Conservation (phyloP, 768 basidiomycete species). For the Termitomyces bulborhizus region DNA sequence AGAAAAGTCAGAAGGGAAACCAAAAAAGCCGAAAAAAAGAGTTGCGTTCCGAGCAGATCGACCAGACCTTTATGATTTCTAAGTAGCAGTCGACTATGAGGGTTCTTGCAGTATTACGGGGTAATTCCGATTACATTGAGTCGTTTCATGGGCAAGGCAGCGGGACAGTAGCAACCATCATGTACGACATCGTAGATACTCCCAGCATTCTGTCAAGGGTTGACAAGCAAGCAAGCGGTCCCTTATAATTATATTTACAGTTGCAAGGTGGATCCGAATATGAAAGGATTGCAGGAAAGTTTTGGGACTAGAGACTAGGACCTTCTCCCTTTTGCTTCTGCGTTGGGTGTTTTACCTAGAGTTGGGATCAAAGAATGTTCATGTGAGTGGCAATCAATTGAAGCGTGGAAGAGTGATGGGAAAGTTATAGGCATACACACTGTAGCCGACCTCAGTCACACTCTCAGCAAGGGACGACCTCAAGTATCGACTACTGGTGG, state of each 20-base stretch:
- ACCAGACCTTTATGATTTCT: conserved; percentile 74
- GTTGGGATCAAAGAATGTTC: not conserved
- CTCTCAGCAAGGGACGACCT: conserved; percentile 5
- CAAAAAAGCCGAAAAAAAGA: conserved; percentile 53
- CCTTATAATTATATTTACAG: not conserved
- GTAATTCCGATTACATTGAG: too few relatives aligned
- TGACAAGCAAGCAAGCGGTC: not conserved
- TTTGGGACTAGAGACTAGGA: not conserved
- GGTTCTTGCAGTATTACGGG: too few relatives aligned
- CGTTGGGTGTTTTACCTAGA: not conserved
- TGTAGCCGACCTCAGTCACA: conserved; percentile 9
- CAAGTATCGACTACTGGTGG: conserved; percentile 17
- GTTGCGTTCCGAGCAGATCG: conserved; percentile 65
- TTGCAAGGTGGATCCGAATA: not conserved
- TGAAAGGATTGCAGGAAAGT: not conserved
- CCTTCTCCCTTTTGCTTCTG: too few relatives aligned
- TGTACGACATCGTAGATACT: not conserved
- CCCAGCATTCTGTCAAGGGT: not conserved
- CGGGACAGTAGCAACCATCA: not conserved
- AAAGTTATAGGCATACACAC: conserved; percentile 6
- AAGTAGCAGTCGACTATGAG: conserved; percentile 14
- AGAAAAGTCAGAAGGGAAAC: conserved; percentile 17
- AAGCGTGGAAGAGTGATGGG: conserved; percentile 16
- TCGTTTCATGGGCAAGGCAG: too few relatives aligned
- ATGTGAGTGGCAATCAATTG: conserved; percentile 10